Evolutionary conservation across 441 rosid species (phyloP).

Genomic region (Syzygium malaccense): DNA sequence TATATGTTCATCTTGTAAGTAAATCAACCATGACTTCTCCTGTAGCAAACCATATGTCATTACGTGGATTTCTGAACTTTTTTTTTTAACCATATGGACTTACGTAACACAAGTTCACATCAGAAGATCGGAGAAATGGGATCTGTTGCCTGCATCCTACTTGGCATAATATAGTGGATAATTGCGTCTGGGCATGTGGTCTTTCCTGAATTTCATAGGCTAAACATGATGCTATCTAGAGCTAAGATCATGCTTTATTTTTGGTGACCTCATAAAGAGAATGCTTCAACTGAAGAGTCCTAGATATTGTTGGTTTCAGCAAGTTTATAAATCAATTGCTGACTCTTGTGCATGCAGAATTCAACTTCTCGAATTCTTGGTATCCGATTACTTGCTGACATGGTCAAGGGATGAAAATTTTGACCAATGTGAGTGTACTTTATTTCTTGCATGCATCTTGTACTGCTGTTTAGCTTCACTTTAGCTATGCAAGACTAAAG

Average conservation of each 20-base stretch:
- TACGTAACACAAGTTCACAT: background rate
- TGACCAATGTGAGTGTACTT: conserved; percentile 40
- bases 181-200: background rate
- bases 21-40: background rate
- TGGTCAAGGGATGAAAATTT: conserved; percentile 49
- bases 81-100: background rate
- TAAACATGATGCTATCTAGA: background rate
- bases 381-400: conserved; percentile 44
- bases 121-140: background rate
- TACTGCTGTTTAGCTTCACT: background rate
- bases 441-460: background rate
- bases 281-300: background rate
- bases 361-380: conserved; percentile 72
- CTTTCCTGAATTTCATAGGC: background rate
- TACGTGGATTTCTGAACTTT: background rate
- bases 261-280: background rate
- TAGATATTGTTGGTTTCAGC: background rate
- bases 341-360: conserved; percentile 38
- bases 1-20: conserved; percentile 65
- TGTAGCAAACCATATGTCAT: background rate
- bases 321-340: background rate
- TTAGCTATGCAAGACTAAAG: background rate
- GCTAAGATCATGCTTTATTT: background rate
- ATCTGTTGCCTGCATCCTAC: background rate
- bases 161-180: background rate